These are phyloP conservation scores for Capillidium rhysosporum DNA, from an alignment of 371 early-diverging fungal genomes.

Conservation along the genomic window DNA sequence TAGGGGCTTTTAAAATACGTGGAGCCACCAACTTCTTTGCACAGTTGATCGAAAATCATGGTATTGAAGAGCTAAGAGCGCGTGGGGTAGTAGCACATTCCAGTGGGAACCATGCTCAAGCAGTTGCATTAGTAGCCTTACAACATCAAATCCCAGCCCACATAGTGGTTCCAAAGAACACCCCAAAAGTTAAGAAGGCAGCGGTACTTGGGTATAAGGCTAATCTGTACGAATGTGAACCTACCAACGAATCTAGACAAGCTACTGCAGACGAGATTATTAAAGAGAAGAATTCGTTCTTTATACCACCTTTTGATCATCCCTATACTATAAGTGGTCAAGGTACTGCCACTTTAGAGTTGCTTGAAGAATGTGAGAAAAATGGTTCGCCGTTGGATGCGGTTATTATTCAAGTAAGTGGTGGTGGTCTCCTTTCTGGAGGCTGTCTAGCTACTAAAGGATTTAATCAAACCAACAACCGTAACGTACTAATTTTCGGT, in stretches of 20 bases:
- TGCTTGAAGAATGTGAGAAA: conserved; percentile 23
- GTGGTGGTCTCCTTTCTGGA: conserved; percentile 84
- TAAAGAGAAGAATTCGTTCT: conserved; percentile 41
- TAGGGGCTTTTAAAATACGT: conserved; percentile 92
- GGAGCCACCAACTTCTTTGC: conserved; percentile 86
- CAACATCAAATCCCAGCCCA: conserved; percentile 74
- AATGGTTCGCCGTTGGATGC: conserved; percentile 32
- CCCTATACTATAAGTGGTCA: conserved; percentile 94
- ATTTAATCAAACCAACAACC: conserved; percentile 56
- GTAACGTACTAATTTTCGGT: conserved; percentile 42
- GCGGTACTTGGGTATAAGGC: conserved; percentile 83
- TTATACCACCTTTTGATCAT: conserved; percentile 91
- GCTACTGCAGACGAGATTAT: conserved; percentile 49
- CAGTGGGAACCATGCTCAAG: conserved; percentile 82
- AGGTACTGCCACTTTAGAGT: conserved; percentile 84
- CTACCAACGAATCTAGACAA: conserved; percentile 84
- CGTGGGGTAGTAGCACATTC: conserved; percentile 83
- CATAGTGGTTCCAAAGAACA: conserved; percentile 77
- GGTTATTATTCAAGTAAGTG: conserved; percentile 77
- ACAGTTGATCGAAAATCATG: conserved; percentile 23
- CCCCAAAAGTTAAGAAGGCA: conserved; percentile 54
- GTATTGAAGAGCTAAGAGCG: conserved; percentile 38
- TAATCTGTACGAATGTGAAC: conserved; percentile 59
- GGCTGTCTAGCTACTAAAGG: conserved; percentile 75
- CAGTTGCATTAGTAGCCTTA: conserved; percentile 72